phyloP scores from a whole-genome alignment of 495 filamentous ascomycete species.

The Collariella sp. region DNA sequence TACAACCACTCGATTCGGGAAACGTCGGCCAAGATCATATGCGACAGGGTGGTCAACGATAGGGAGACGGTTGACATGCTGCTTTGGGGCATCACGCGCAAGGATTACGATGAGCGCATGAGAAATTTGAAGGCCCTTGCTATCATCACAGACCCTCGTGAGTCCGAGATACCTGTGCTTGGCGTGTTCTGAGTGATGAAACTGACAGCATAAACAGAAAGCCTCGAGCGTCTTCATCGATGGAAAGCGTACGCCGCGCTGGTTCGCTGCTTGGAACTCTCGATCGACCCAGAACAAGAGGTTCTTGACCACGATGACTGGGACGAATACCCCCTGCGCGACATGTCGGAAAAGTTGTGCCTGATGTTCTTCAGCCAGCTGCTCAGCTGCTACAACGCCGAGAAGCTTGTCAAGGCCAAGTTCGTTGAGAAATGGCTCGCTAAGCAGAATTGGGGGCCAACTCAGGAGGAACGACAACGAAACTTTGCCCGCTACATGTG shows the following conservation, averaged over 20 bases:
- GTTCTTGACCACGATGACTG: conserved; percentile 38
- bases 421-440: conserved; percentile 50
- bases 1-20: conserved; percentile 48
- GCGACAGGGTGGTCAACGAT: conserved; percentile 45
- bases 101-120: conserved; percentile 44
- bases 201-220: conserved; percentile 12
- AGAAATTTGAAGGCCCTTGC: conserved; percentile 40
- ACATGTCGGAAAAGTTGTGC: conserved; percentile 43
- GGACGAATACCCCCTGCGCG: conserved; percentile 46
- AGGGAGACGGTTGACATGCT: conserved; percentile 32
- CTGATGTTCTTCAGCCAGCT: conserved; percentile 41
- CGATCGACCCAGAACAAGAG: conserved; percentile 43
- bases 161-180: conserved; percentile 7
- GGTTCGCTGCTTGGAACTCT: conserved; percentile 44
- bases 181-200: background rate
- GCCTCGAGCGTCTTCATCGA: conserved; percentile 28
- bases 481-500: conserved; percentile 40
- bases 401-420: conserved; percentile 38
- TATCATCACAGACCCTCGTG: conserved; percentile 25
- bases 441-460: conserved; percentile 47
- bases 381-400: conserved; percentile 33
- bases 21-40: conserved; percentile 43
- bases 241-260: conserved; percentile 43
- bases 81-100: conserved; percentile 43
- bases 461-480: conserved; percentile 31